Percentiles rank a stretch among this genome's conserved stretches.
Evolutionary conservation across 2,329 filamentous ascomycete species (phyloP).

Genomic region (Cryphonectria parasitica): DNA sequence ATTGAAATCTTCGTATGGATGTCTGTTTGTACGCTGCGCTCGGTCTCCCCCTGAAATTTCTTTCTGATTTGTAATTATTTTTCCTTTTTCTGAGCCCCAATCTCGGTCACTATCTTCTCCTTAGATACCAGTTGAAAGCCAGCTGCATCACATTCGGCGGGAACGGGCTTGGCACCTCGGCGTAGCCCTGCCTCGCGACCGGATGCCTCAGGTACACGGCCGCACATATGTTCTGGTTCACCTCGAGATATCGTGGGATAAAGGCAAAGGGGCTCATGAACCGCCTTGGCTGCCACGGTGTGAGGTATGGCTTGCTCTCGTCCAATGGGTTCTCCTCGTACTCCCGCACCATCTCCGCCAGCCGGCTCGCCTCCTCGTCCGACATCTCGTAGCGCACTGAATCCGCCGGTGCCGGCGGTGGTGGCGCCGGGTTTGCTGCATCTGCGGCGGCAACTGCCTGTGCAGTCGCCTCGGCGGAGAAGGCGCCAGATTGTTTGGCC

Average conservation of each 20-base stretch:
- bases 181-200: conserved; percentile 78
- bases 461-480: conserved; percentile 32
- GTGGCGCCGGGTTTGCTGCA: conserved; percentile 9
- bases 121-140: conserved; percentile 93
- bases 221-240: conserved; percentile 95
- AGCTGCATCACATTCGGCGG: conserved; percentile 70
- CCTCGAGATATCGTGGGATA: conserved; percentile 92
- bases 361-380: conserved; percentile 55
- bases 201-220: conserved; percentile 95
- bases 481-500: conserved; percentile 20
- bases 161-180: conserved; percentile 87
- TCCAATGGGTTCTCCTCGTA: conserved; percentile 79
- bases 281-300: conserved; percentile 84
- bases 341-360: conserved; percentile 61
- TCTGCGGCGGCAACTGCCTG: conserved; percentile 16
- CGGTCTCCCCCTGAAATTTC: background rate
- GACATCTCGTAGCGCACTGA: conserved; percentile 37
- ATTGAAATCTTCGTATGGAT: background rate
- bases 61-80: background rate
- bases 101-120: conserved; percentile 63
- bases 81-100: background rate
- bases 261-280: conserved; percentile 94
- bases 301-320: conserved; percentile 78
- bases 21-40: background rate
- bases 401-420: background rate